Base-by-base conservation (phyloP, 73 alveolate species). In the Stentor roeselii region DNA sequence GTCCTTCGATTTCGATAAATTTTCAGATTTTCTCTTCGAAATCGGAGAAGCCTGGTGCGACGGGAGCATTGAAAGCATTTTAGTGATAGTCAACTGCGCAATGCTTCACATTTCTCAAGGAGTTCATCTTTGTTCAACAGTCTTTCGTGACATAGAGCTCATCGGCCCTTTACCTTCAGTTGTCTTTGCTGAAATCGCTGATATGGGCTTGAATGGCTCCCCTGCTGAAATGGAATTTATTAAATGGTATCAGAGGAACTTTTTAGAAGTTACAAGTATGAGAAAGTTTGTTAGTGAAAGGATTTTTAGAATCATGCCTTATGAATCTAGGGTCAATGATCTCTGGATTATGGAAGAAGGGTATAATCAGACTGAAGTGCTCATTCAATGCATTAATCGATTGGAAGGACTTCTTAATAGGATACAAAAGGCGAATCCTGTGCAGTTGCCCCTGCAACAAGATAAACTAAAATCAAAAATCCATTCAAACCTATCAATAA, bases 211-310 rank as follows among this genome's bases (percentile, higher is more conserved):
- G 34, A 67, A 40, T 67, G 34, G 34, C 2, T 40, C n/a, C 27
- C 80, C n/a, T 21, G 2, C 14, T 1, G 2, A 32, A 15, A 21
- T 67, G 80, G 80, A 67, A n/a, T 67, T 67, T 67, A 67, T 67
- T 0, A 67, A 67, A 67, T 67, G 80, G 80, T 67, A 67, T 32
- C 80, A 67, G 34, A 67, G 41, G n/a, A 67, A 67, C 34, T 67
- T 67, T 34, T 67, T 67, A 32, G 80, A 67, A 32, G 27, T 32
- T 11, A 32, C 11, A 30, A 21, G 41, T 1, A 67, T 67, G 37
- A 67, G 80, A 67, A 34, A 67, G 34, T 21, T 27, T 21, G 80
- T 67, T 1, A 21, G 21, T 21, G 80, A 2, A 32, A 67, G 80
- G 34, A 15, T 67, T 1, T 21, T 67, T 21, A 67, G 37, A 67